Evolutionary conservation across 768 basidiomycete species (phyloP).

Genomic region (Mrakia blollopis): DNA sequence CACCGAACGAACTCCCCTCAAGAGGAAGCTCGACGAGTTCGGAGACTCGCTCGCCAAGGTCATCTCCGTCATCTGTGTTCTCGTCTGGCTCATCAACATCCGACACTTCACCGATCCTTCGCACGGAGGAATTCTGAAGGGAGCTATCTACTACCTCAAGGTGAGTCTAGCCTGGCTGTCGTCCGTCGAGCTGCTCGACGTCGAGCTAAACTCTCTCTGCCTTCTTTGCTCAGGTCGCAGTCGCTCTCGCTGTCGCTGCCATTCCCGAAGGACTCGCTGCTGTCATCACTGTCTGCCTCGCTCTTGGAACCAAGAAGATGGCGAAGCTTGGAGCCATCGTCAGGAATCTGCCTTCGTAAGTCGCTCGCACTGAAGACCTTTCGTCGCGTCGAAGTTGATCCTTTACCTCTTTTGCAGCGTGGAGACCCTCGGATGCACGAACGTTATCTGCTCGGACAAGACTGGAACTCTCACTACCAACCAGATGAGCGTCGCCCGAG

Average conservation of each 20-base stretch:
- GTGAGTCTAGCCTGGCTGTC: background rate
- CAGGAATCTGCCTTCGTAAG: constrained; percentile 75
- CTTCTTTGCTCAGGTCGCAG: constrained; percentile 61
- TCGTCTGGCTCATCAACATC: constrained; percentile 97
- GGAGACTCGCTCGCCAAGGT: constrained; percentile 97
- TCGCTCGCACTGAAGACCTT: background rate
- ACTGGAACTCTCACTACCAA: constrained; percentile 60
- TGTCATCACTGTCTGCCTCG: constrained; percentile 94
- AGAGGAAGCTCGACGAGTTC: constrained; percentile 96
- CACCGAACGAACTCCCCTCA: constrained; percentile 91
- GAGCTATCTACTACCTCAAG: constrained; percentile 98
- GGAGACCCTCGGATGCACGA: constrained; percentile 94
- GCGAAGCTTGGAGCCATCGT: constrained; percentile 98
- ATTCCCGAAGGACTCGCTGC: constrained; percentile 98
- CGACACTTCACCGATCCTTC: constrained; percentile 93
- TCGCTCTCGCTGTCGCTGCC: constrained; percentile 95
- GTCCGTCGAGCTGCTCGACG: background rate
- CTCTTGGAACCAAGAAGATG: constrained; percentile 98
- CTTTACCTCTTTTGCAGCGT: constrained; percentile 48
- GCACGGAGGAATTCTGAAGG: constrained; percentile 83
- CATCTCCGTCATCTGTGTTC: constrained; percentile 90
- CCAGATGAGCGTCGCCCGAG: constrained; percentile 84
- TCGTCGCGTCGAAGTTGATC: background rate
- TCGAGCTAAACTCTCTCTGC: background rate
- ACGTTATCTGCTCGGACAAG: constrained; percentile 98